phyloP scores from a whole-genome alignment of 2,329 filamentous ascomycete species.

The Parastagonospora avenae region DNA sequence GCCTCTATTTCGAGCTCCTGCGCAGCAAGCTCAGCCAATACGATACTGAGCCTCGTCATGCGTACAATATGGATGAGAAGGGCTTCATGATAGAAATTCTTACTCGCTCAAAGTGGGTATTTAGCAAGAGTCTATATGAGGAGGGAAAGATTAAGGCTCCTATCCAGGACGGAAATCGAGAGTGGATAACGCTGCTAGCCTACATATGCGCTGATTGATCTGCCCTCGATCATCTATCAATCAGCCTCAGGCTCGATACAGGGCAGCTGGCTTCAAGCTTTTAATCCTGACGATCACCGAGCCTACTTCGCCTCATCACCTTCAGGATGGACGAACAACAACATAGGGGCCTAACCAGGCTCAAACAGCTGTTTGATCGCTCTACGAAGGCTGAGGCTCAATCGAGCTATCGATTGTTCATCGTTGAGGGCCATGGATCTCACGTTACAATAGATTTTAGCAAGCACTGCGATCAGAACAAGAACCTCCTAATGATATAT shows the following conservation, averaged over 20 bases:
- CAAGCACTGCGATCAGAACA: not conserved
- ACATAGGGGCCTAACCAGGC: constrained; percentile 1
- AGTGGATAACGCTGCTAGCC: too few species aligned
- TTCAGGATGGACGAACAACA: not conserved
- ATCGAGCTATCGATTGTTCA: not conserved
- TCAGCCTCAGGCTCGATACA: not conserved
- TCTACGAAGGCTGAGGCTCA: not conserved
- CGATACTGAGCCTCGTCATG: not conserved
- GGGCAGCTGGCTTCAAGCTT: not conserved
- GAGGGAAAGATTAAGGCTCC: not conserved
- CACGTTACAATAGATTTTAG: constrained; percentile 3
- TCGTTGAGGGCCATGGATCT: not conserved
- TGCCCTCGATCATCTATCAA: not conserved
- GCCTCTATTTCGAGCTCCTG: constrained; percentile 1
- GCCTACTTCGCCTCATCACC: not conserved
- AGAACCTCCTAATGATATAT: constrained; percentile 1
- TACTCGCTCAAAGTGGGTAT: not conserved
- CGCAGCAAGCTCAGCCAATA: constrained; percentile 1
- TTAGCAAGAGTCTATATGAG: not conserved
- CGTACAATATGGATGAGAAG: not conserved
- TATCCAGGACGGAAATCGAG: constrained; percentile 2
- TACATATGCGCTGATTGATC: constrained; percentile 3
- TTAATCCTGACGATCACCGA: not conserved
- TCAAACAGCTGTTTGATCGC: constrained; percentile 3
- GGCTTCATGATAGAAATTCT: not conserved